Conservation (phyloP, 441 rosid genomes). For the Capsella rubella region DNA sequence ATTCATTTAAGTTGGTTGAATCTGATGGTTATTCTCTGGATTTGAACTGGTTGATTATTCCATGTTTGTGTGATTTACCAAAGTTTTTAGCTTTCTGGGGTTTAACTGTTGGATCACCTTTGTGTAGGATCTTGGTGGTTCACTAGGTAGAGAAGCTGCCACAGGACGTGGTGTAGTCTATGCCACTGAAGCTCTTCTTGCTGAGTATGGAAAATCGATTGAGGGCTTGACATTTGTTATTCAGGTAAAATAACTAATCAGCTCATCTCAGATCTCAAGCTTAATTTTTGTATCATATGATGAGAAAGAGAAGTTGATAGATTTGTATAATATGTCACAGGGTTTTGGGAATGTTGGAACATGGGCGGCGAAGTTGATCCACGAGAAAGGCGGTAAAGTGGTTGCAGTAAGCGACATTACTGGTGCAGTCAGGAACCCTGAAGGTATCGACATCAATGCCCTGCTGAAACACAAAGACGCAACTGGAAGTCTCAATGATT, state of each 20-base stretch:
- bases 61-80: conserved; percentile 12
- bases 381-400: conserved; percentile 91
- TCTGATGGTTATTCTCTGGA: conserved; percentile 8
- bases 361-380: conserved; percentile 86
- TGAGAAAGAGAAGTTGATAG: conserved; percentile 13
- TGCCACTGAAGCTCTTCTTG: conserved; percentile 93
- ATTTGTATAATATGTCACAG: conserved; percentile 44
- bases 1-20: not conserved
- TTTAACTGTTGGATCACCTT: not conserved
- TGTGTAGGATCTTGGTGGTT: conserved; percentile 95
- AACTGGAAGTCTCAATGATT: conserved; percentile 64
- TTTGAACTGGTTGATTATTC: not conserved
- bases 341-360: conserved; percentile 99
- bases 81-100: conserved; percentile 2
- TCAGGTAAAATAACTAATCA: conserved; percentile 61
- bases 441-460: conserved; percentile 75
- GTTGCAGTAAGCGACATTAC: conserved; percentile 90
- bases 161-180: conserved; percentile 93
- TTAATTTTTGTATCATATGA: conserved; percentile 1
- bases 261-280: conserved; percentile 16
- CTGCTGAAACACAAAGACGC: conserved; percentile 67
- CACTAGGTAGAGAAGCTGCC: conserved; percentile 98
- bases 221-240: conserved; percentile 77
- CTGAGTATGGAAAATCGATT: conserved; percentile 83
- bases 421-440: conserved; percentile 80